These are phyloP conservation scores for Antitrichia curtipendula DNA, from an alignment of 225 moss, liverwort and hornwort species.

Conservation along the genomic window DNA sequence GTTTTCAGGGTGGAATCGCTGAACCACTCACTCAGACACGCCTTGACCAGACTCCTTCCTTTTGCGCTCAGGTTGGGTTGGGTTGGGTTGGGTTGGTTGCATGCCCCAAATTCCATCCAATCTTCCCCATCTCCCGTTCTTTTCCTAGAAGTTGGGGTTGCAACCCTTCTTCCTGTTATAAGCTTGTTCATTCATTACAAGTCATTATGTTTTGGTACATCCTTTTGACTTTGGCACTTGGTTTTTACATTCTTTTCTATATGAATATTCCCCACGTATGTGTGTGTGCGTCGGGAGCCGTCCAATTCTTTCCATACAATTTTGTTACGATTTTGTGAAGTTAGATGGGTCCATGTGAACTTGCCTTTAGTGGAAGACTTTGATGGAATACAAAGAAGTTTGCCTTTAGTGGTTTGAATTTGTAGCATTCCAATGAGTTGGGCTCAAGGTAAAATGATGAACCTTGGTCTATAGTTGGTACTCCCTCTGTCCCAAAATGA, in stretches of 20 bases:
- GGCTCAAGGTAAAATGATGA: not conserved
- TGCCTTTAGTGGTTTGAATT: not conserved
- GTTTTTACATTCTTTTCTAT: not conserved
- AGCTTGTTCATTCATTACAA: not conserved
- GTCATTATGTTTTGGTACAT: not conserved
- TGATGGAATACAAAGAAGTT: not conserved
- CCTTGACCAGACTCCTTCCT: not conserved
- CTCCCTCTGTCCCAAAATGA: too few relatives aligned
- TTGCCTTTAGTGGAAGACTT: not conserved
- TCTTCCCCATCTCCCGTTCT: not conserved
- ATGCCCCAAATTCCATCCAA: not conserved
- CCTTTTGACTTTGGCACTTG: not conserved
- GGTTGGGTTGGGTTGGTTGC: not conserved
- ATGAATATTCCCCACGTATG: too few relatives aligned
- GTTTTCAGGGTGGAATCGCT: too few relatives aligned
- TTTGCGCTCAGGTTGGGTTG: not conserved
- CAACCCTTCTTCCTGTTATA: not conserved
- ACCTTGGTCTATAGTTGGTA: accelerated
- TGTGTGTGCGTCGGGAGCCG: not conserved
- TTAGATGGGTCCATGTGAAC: too few relatives aligned
- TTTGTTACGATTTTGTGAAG: not conserved
- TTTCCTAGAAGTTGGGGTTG: not conserved
- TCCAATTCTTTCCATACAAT: not conserved
- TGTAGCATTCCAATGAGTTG: too few relatives aligned
- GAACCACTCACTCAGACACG: not conserved